phyloP scores from a whole-genome alignment of 1,284 basidiomycete genomes.

The Vanrija humicola region DNA sequence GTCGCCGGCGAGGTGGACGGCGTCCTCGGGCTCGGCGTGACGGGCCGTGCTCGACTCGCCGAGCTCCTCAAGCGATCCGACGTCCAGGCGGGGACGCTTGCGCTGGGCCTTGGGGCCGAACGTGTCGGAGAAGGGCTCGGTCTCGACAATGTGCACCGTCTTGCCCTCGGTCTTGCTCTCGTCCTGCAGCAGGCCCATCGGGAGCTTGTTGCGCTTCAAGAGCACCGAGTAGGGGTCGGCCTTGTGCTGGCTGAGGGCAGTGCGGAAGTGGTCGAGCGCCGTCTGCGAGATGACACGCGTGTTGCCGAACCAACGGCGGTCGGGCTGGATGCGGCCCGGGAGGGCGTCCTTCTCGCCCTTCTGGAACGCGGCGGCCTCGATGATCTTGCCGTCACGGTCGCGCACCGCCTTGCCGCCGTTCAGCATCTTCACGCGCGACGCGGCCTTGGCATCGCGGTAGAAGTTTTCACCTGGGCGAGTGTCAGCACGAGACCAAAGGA shows the following conservation, averaged over 20 bases:
- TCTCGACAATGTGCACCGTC: constrained; percentile 87
- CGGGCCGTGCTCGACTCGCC: constrained; percentile 60
- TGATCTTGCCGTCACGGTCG: constrained; percentile 83
- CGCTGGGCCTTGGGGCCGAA: constrained; percentile 92
- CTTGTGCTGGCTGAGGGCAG: constrained; percentile 73
- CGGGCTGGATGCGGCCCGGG: constrained; percentile 84
- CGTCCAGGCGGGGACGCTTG: constrained; percentile 77
- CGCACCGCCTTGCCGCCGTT: constrained; percentile 82
- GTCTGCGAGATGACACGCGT: constrained; percentile 97
- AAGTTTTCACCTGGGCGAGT: constrained; percentile 61
- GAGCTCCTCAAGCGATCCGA: constrained; percentile 82
- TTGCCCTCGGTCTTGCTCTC: constrained; percentile 77
- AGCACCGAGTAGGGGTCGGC: constrained; percentile 93
- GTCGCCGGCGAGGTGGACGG: constrained; percentile 17
- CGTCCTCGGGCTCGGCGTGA: constrained; percentile 22
- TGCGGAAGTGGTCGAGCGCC: constrained; percentile 89
- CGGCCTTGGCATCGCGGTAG: constrained; percentile 86
- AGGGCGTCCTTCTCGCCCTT: constrained; percentile 82
- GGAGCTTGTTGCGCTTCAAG: constrained; percentile 84
- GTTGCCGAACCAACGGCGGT: constrained; percentile 94
- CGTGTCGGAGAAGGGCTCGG: constrained; percentile 84
- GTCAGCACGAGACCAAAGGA: not conserved
- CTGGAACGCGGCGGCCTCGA: constrained; percentile 88
- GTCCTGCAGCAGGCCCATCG: constrained; percentile 88
- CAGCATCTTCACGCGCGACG: constrained; percentile 78